Percentiles rank a stretch among this genome's conserved stretches.
phyloP scores from a whole-genome alignment of 331 rosid species.

The Quercus tomentella region DNA sequence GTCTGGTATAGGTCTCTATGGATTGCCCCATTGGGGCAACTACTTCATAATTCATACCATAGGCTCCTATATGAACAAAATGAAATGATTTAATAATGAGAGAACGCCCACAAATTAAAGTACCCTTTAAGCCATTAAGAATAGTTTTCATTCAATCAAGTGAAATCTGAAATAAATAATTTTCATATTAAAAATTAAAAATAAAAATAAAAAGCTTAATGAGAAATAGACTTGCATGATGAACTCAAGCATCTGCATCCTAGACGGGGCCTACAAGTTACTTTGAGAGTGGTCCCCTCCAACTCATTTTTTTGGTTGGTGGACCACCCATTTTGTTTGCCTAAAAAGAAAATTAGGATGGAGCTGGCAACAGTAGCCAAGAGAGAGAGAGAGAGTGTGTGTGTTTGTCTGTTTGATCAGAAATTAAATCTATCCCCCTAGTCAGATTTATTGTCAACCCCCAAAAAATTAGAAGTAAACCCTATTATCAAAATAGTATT shows the following conservation, averaged over 20 bases:
- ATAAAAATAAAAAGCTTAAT: slow-evolving; percentile 16
- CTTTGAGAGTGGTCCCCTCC: slow-evolving; percentile 71
- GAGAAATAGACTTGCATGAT: slow-evolving; percentile 40
- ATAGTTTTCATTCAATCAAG: background rate
- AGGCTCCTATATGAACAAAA: background rate
- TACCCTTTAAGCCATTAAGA: background rate
- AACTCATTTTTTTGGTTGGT: slow-evolving; percentile 40
- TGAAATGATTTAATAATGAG: background rate
- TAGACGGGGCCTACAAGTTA: slow-evolving; percentile 41
- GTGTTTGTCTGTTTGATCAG: slow-evolving; percentile 1
- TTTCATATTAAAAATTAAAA: background rate
- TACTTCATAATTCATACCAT: too few relatives aligned
- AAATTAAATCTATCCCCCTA: background rate
- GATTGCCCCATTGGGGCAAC: too few relatives aligned
- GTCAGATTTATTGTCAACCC: background rate
- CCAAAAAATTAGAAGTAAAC: background rate
- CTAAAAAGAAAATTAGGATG: background rate
- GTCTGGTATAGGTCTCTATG: too few relatives aligned
- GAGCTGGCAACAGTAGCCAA: slow-evolving; percentile 50
- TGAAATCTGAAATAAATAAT: background rate
- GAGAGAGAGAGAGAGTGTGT: background rate
- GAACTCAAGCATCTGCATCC: slow-evolving; percentile 53
- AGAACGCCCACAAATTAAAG: background rate
- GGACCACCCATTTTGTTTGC: slow-evolving; percentile 39
- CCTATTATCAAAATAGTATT: background rate